Evolutionary conservation across 2,329 filamentous ascomycete genomes (phyloP).

Genomic region (Aspergillus sp.): DNA sequence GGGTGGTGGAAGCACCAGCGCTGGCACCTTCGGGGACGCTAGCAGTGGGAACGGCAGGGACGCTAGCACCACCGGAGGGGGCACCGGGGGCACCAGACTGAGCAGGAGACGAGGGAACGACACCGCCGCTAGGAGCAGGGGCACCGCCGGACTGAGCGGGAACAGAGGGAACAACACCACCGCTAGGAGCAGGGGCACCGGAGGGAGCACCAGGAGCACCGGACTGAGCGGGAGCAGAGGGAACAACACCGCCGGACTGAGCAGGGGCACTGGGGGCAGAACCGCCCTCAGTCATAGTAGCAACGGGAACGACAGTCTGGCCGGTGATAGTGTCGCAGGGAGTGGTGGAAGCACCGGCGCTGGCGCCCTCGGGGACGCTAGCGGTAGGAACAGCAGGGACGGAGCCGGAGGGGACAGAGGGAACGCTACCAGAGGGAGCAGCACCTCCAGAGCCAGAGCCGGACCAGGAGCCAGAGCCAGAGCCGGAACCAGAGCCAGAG

Average conservation of each 20-base stretch:
- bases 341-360: conserved; percentile 8
- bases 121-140: conserved; percentile 16
- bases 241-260: conserved; percentile 5
- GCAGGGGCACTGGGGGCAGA: conserved; percentile 13
- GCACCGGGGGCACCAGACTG: too few species aligned
- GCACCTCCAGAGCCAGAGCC: neutral
- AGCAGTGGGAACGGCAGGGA: conserved; percentile 9
- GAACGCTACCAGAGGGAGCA: conserved; percentile 7
- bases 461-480: too few species aligned
- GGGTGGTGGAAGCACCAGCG: conserved; percentile 2
- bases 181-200: conserved; percentile 9
- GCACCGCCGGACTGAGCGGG: neutral
- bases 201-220: too few species aligned
- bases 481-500: too few species aligned
- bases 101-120: conserved; percentile 2
- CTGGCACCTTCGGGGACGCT: conserved; percentile 5
- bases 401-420: neutral
- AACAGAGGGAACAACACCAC: neutral
- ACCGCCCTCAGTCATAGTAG: conserved; percentile 13
- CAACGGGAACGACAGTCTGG: conserved; percentile 14
- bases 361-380: neutral
- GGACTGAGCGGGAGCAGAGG: neutral
- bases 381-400: conserved; percentile 15
- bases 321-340: conserved; percentile 19
- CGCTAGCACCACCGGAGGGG: neutral